Evolutionary conservation across 192 early-diverging fungal species (phyloP), one percentile per base, ranked within the genome.

Genomic region (Backusella macrospora): DNA sequence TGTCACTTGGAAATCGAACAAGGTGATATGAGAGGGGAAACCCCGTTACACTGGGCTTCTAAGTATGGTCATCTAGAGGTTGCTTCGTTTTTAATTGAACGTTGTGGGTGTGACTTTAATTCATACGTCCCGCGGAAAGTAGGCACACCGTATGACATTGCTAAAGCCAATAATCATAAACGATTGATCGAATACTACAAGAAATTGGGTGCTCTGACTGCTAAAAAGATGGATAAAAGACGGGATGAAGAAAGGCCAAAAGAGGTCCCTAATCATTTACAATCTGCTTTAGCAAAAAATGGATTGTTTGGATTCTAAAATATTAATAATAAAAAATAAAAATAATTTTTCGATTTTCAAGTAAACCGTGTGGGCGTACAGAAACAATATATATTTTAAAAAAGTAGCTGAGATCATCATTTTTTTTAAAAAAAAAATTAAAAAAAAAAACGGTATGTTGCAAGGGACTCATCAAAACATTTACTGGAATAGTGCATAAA

Each of bases 11-110:
- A 62, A 3, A 6, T 74, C 9, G 66, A 68, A 18, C 67, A 74
- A 65, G 55, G 42, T 6, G 80, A 81, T 68, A 46, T 70, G 13
- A 48, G 71, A 34, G 76, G 49, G 16, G 80, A 81, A 64, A 44
- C 63, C 55, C 79, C 79, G n/a, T 63, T 81, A 10, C 79, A 81
- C 52, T 81, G 75, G 73, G 79, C 79, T 5, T 68, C 76, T 13
- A 37, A 70, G n/a, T 64, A 75, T 59, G 78, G 78, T 47, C 71
- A 66, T 47, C 34, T 80, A 43, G 78, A 75, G 44, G 68, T 80
- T 9, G 66, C 59, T 10, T 68, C 73, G 0, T 65, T 76, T 23
- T 44, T 80, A 21, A 65, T 74, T n/a, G 74, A 80, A 38, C 40
- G 73, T 37, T 80, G 62, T 70, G 65, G 71, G 1, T 67, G 70